phyloP scores from a whole-genome alignment of 2,329 filamentous ascomycete species.

The Neonectria sp. region DNA sequence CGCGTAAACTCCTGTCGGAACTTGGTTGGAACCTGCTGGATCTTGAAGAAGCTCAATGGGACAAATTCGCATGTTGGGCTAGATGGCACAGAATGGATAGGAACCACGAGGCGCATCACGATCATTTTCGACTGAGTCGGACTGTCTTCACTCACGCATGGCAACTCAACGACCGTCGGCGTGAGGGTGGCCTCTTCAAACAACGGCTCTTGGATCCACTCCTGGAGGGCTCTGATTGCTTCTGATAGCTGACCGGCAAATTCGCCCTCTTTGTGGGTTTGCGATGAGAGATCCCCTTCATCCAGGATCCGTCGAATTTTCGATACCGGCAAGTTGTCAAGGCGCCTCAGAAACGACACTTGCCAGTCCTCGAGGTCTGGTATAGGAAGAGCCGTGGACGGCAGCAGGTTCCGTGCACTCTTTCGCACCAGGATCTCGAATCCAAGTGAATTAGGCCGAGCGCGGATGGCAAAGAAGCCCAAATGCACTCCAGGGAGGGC shows the following conservation, averaged over 20 bases:
- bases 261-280: slow-evolving; percentile 56
- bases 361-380: slow-evolving; percentile 70
- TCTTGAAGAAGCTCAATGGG: slow-evolving; percentile 76
- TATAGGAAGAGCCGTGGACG: slow-evolving; percentile 69
- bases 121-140: slow-evolving; percentile 57
- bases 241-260: slow-evolving; percentile 63
- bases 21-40: slow-evolving; percentile 74
- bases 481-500: slow-evolving; percentile 69
- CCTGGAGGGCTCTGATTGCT: slow-evolving; percentile 58
- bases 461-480: slow-evolving; percentile 71
- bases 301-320: slow-evolving; percentile 52
- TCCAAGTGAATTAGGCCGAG: slow-evolving; percentile 65
- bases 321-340: slow-evolving; percentile 62
- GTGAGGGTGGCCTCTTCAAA: slow-evolving; percentile 64
- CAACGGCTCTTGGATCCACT: slow-evolving; percentile 60
- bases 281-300: slow-evolving; percentile 53
- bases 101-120: slow-evolving; percentile 73
- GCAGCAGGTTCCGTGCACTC: slow-evolving; percentile 71
- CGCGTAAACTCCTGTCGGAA: slow-evolving; percentile 73
- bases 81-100: slow-evolving; percentile 69
- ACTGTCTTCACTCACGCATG: slow-evolving; percentile 49
- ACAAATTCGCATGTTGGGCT: slow-evolving; percentile 70
- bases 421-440: slow-evolving; percentile 76
- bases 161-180: slow-evolving; percentile 59
- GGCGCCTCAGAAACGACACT: slow-evolving; percentile 65